Evolutionary conservation across 139 green algal species (phyloP).

Genomic region (Picochlorum sp.): DNA sequence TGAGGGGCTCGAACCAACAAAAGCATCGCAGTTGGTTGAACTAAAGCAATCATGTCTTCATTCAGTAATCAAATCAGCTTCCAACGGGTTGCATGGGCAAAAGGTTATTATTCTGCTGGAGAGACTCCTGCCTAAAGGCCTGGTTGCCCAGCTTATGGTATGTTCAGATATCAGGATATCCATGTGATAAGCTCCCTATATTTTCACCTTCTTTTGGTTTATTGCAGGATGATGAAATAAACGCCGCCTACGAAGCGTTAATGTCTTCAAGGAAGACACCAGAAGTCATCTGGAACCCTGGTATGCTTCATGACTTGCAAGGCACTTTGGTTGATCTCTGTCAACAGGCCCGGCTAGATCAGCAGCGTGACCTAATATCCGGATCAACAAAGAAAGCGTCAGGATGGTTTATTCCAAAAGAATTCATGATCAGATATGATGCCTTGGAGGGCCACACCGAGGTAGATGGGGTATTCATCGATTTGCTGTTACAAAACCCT

Average conservation of each 20-base stretch:
- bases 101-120: constrained; percentile 45
- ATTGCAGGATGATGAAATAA: constrained; percentile 38
- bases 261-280: constrained; percentile 56
- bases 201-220: constrained; percentile 10
- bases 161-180: no score
- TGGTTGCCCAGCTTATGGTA: constrained; percentile 40
- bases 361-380: constrained; percentile 23
- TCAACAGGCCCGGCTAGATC: constrained; percentile 20
- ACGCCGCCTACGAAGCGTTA: constrained; percentile 48
- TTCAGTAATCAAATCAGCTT: no score
- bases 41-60: no score
- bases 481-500: constrained; percentile 80
- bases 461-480: constrained; percentile 83
- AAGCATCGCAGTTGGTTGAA: no score
- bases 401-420: constrained; percentile 11
- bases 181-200: no score
- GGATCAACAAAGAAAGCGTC: constrained; percentile 36
- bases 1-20: no score
- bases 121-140: constrained; percentile 66
- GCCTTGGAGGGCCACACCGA: constrained; percentile 52
- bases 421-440: constrained; percentile 37
- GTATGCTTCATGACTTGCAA: constrained; percentile 44
- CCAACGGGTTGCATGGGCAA: constrained; percentile 43
- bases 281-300: constrained; percentile 70
- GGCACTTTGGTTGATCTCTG: constrained; percentile 49